These are phyloP conservation scores for Penicillium cataractarum DNA, from an alignment of 495 filamentous ascomycete genomes.

Conservation along the genomic window DNA sequence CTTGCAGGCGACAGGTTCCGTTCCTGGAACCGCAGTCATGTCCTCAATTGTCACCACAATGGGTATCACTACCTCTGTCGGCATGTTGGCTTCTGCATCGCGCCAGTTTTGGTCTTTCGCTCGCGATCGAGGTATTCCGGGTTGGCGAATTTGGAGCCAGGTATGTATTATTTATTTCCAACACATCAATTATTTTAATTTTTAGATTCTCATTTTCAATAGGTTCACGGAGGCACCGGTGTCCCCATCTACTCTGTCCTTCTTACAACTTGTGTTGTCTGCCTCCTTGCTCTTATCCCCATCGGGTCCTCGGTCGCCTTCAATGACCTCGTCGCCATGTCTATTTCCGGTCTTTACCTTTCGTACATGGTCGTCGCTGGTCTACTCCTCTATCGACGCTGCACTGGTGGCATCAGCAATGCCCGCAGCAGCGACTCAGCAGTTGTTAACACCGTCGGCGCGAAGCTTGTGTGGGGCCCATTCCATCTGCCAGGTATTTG, in stretches of 20 bases:
- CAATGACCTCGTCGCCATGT: slow-evolving; percentile 49
- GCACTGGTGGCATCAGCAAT: slow-evolving; percentile 36
- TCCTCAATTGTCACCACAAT: slow-evolving; percentile 47
- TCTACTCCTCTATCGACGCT: slow-evolving; percentile 54
- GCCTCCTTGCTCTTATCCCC: slow-evolving; percentile 49
- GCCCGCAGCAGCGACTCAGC: slow-evolving; percentile 21
- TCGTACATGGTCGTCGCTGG: slow-evolving; percentile 48
- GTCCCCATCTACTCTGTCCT: slow-evolving; percentile 48
- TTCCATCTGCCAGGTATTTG: slow-evolving; percentile 37
- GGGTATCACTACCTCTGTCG: slow-evolving; percentile 44
- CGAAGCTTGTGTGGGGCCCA: slow-evolving; percentile 45
- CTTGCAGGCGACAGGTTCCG: slow-evolving; percentile 43
- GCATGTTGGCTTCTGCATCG: slow-evolving; percentile 52
- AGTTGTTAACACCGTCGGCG: slow-evolving; percentile 33
- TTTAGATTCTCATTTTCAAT: slow-evolving; percentile 15
- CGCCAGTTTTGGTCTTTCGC: slow-evolving; percentile 60
- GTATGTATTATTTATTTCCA: slow-evolving; percentile 42
- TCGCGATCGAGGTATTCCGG: slow-evolving; percentile 55
- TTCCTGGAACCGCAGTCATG: slow-evolving; percentile 48
- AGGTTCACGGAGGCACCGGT: slow-evolving; percentile 28
- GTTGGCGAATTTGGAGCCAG: slow-evolving; percentile 45
- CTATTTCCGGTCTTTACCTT: slow-evolving; percentile 45
- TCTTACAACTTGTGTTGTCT: slow-evolving; percentile 37
- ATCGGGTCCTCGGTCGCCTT: slow-evolving; percentile 52
- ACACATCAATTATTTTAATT: no score